A percentile compares a stretch with the other conserved stretches of the same genome.
These are phyloP conservation scores for Lentinula lateritia DNA, from an alignment of 768 basidiomycete genomes.

Conservation along the genomic window DNA sequence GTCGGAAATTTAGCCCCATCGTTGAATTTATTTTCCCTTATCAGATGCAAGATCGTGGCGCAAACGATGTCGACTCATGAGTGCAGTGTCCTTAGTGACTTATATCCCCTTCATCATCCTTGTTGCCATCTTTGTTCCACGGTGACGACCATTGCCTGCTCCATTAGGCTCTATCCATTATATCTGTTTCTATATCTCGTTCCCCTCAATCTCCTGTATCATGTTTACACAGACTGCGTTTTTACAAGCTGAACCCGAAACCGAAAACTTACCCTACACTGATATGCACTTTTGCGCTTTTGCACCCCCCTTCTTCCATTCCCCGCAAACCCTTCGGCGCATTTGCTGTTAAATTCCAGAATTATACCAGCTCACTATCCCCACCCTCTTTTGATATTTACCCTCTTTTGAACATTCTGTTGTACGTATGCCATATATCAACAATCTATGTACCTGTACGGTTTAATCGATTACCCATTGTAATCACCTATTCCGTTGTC, in stretches of 20 bases:
- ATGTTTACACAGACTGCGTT: not conserved
- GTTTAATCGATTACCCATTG: no score
- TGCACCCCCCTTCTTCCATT: not conserved
- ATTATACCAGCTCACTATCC: not conserved
- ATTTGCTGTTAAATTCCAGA: not conserved
- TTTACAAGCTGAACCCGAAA: not conserved
- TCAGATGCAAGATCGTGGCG: slow-evolving; percentile 74
- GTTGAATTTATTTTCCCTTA: not conserved
- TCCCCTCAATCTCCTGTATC: not conserved
- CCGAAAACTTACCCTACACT: not conserved
- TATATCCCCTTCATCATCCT: slow-evolving; percentile 78
- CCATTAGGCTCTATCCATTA: not conserved
- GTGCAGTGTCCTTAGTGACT: slow-evolving; percentile 59
- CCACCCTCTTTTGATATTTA: not conserved
- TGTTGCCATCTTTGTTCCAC: slow-evolving; percentile 53
- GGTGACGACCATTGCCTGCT: not conserved
- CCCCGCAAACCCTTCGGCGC: not conserved
- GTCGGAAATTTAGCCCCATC: not conserved
- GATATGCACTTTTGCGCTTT: not conserved
- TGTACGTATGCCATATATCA: not conserved
- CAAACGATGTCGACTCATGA: slow-evolving; percentile 69
- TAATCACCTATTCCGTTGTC: not conserved
- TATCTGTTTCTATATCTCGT: not conserved
- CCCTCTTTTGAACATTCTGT: not conserved
- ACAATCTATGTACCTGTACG: not conserved